Percentiles rank a stretch among this genome's conserved stretches.
Evolutionary conservation across 495 filamentous ascomycete genomes (phyloP).

Genomic region (Gamarada debralockiae): DNA sequence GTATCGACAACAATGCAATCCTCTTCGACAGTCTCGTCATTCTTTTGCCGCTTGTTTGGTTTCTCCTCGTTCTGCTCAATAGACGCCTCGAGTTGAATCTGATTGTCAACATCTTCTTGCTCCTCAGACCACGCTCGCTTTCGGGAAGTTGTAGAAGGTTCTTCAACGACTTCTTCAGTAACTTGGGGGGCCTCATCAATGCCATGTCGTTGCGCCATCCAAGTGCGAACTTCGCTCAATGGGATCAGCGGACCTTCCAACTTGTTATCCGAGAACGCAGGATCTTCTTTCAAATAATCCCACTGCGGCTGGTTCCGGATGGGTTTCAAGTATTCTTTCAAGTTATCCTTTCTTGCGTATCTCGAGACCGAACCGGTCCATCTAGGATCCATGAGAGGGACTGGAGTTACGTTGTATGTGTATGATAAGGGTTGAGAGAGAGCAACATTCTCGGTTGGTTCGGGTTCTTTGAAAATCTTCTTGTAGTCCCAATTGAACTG

Average conservation of each 20-base stretch:
- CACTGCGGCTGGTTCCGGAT: constrained; percentile 41
- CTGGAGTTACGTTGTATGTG: constrained; percentile 29
- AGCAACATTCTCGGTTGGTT: constrained; percentile 11
- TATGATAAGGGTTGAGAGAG: constrained; percentile 36
- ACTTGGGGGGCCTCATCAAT: neutral
- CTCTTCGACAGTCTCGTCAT: neutral
- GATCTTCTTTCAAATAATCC: constrained; percentile 41
- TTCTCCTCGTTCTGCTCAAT: constrained; percentile 1
- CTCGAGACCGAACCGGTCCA: constrained; percentile 33
- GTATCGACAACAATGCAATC: neutral
- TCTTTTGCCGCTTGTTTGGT: constrained; percentile 17
- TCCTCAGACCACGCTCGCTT: constrained; percentile 17
- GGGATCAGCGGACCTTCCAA: constrained; percentile 26
- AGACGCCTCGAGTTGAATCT: neutral
- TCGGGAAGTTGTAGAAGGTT: neutral
- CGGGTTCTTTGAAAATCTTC: constrained; percentile 33
- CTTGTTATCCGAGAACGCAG: constrained; percentile 34
- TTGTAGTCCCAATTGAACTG: constrained; percentile 37
- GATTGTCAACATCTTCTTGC: constrained; percentile 15
- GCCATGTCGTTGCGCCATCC: constrained; percentile 15
- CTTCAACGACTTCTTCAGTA: neutral
- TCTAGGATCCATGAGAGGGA: constrained; percentile 14
- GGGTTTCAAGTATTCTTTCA: constrained; percentile 36
- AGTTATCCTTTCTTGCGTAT: constrained; percentile 42
- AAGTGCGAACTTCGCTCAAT: constrained; percentile 12